Conservation (phyloP, 2,329 filamentous ascomycete genomes). For the Lachnellula willkommii region DNA sequence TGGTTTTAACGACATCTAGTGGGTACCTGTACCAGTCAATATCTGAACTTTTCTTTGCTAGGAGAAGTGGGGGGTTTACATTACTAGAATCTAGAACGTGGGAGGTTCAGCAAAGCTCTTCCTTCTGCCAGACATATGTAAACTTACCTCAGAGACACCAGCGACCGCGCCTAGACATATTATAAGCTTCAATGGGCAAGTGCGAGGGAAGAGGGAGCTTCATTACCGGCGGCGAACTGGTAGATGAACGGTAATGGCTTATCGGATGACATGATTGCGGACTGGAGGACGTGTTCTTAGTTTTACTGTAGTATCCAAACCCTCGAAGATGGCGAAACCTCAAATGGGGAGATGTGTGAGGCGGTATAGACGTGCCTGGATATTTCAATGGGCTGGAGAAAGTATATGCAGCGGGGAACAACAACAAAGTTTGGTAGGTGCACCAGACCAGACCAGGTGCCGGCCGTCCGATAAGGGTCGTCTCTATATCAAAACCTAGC, state of each 20-base stretch:
- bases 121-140: neutral
- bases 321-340: neutral
- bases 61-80: conserved; percentile 48
- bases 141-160: conserved; percentile 88
- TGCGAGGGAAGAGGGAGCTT: conserved; percentile 32
- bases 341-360: neutral
- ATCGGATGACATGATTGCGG: conserved; percentile 54
- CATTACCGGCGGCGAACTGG: conserved; percentile 82
- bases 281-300: conserved; percentile 1
- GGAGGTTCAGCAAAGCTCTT: conserved; percentile 16
- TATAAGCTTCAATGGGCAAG: conserved; percentile 28
- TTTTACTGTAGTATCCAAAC: neutral
- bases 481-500: no score
- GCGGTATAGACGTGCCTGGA: neutral
- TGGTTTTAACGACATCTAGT: conserved; percentile 95
- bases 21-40: conserved; percentile 69
- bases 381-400: neutral
- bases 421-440: neutral
- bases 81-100: conserved; percentile 68
- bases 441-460: no score
- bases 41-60: conserved; percentile 1
- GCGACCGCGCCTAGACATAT: conserved; percentile 70
- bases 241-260: conserved; percentile 87
- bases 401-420: neutral
- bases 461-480: no score